A percentile compares a stretch with the other conserved stretches of the same genome.
Conservation (phyloP, 139 green algal genomes). For the Chlorella vulgaris region DNA sequence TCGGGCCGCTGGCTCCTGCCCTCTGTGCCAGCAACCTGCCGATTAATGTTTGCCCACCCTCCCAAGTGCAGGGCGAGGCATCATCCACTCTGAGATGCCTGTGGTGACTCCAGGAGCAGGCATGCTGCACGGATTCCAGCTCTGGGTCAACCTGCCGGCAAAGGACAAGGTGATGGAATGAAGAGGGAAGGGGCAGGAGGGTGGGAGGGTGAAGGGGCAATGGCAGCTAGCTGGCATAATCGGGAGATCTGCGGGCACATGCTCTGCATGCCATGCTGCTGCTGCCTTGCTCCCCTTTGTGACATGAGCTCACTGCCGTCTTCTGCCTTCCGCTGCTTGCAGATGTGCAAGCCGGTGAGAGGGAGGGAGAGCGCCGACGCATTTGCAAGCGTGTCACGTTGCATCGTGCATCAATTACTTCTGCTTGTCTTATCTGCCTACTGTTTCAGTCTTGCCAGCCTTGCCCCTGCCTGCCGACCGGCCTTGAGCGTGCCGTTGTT, state of each 20-base stretch:
- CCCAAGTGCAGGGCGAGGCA: constrained; percentile 62
- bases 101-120: constrained; percentile 60
- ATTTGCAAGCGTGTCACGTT: too few species aligned
- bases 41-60: too few species aligned
- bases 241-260: too few species aligned
- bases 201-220: neutral
- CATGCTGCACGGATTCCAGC: constrained; percentile 86
- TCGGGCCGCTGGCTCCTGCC: neutral
- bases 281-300: too few species aligned
- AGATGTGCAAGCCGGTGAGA: neutral
- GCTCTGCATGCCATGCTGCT: too few species aligned
- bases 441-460: too few species aligned
- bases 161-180: constrained; percentile 1
- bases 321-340: neutral
- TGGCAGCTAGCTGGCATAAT: neutral
- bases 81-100: constrained; percentile 91
- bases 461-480: too few species aligned
- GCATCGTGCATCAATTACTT: too few species aligned
- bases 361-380: too few species aligned
- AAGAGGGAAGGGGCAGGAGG: neutral
- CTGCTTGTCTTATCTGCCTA: too few species aligned
- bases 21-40: too few species aligned
- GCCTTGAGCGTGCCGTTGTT: neutral
- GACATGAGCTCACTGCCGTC: neutral
- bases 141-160: constrained; percentile 57